Evolutionary conservation across 164 flowering plant genomes (phyloP).

Genomic region (Nymphaea thermarum): DNA sequence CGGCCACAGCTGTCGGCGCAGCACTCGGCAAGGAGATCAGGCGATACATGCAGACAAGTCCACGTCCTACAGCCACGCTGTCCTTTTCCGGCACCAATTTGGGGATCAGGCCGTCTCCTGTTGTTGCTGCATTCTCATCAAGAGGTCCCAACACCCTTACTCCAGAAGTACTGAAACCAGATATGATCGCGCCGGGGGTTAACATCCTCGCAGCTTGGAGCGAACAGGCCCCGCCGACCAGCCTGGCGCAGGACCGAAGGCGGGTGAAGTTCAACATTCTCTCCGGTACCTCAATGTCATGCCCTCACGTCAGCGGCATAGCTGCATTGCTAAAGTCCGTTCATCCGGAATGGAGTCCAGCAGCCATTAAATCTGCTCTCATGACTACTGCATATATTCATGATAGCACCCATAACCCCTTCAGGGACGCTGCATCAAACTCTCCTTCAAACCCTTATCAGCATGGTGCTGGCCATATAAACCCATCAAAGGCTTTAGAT

Average conservation of each 20-base stretch:
- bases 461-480: constrained; percentile 27
- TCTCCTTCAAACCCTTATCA: constrained; percentile 14
- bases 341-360: constrained; percentile 10
- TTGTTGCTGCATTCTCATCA: constrained; percentile 85
- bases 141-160: constrained; percentile 72
- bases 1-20: constrained; percentile 76
- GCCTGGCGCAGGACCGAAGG: constrained; percentile 40
- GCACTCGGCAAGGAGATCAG: constrained; percentile 44
- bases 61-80: constrained; percentile 52
- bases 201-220: constrained; percentile 88
- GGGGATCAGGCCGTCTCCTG: constrained; percentile 72
- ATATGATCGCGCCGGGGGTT: constrained; percentile 88
- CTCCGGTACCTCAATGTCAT: constrained; percentile 27
- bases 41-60: constrained; percentile 26
- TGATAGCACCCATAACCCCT: constrained; percentile 3
- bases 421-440: constrained; percentile 15
- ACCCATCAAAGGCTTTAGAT: constrained; percentile 19
- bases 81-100: constrained; percentile 73
- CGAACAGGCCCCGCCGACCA: constrained; percentile 53
- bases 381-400: constrained; percentile 8
- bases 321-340: constrained; percentile 7
- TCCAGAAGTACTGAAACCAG: constrained; percentile 77
- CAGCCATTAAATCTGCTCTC: constrained; percentile 9
- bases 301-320: constrained; percentile 7
- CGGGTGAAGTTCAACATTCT: constrained; percentile 63